phyloP scores from a whole-genome alignment of 228 moss, liverwort and hornwort species.

The Sphagnum fallax region DNA sequence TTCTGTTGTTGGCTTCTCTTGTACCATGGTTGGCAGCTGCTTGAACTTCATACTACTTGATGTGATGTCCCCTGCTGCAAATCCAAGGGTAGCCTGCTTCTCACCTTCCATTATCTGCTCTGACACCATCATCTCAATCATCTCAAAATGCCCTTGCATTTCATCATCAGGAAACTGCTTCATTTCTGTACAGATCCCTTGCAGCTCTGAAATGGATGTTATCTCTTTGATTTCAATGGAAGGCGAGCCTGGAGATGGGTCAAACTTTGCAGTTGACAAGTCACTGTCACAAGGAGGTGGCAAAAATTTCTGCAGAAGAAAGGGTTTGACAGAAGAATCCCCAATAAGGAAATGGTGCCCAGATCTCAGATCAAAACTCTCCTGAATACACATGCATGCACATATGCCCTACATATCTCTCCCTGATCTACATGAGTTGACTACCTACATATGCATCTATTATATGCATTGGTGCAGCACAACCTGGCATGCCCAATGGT shows the following conservation, averaged over 20 bases:
- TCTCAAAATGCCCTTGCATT: conserved; percentile 1
- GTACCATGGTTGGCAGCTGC: background rate
- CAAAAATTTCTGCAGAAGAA: conserved; percentile 14
- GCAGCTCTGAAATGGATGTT: conserved; percentile 8
- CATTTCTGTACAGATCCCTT: conserved; percentile 13
- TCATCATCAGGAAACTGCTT: conserved; percentile 14
- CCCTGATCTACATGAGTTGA: too few relatives aligned
- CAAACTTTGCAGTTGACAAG: conserved; percentile 24
- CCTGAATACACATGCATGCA: too few relatives aligned
- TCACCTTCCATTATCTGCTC: conserved; percentile 15
- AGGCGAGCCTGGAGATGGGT: conserved; percentile 12
- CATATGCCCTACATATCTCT: too few relatives aligned
- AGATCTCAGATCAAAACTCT: background rate
- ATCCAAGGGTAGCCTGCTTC: conserved; percentile 22
- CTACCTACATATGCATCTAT: background rate
- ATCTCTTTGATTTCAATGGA: conserved; percentile 22
- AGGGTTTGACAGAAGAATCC: background rate
- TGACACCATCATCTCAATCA: conserved; percentile 13
- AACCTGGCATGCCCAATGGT: background rate
- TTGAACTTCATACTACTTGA: conserved; percentile 14
- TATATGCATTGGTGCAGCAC: background rate
- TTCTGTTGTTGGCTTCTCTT: background rate
- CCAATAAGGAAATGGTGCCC: background rate
- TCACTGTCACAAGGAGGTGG: conserved; percentile 33
- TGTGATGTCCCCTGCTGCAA: conserved; percentile 31